Evolutionary conservation across 495 filamentous ascomycete species (phyloP), one percentile per base, ranked within the genome.

Genomic region (Podospora conica): DNA sequence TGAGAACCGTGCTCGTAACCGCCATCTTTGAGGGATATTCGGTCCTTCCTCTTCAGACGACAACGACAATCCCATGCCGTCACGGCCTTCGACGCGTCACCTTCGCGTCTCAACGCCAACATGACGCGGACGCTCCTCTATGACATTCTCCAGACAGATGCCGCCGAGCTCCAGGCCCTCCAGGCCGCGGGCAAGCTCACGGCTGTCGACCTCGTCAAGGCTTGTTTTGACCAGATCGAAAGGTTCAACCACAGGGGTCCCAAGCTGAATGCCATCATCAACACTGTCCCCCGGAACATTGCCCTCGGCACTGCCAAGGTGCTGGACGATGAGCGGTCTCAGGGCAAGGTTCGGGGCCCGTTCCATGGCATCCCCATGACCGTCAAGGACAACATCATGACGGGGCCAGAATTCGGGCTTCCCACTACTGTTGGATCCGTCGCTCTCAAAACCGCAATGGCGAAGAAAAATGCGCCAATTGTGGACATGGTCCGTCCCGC

Each of bases 341-440:
- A 20, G n/a, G 65, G 65, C 55, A 57, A 2, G 2, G 28, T 55
- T n/a, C 29, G 54, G 0, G 60, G 65, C 6, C 65, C 65, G 3
- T 60, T 67, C 6, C 65, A 67, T 18, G 65, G 65, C 55, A 67
- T 67, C 29, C 65, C 65, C 24, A 64, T 67, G 22, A 27, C 55
- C 0, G 48, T 67, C 53, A 67, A 67, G 60, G 61, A 66, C 64
- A 66, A 56, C 57, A 66, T 66, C 56, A 31, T 56, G 33, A 66
- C 64, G 1, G 33, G 58, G 1, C 58, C 28, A 1, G 64, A 66
- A 28, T 40, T 61, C 9, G 22, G 55, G 28, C 53, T 61, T 23
- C 22, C 58, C 40, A 66, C 22, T 15, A 66, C 40, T 3, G 48
- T 56, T 2, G 58, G 64, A 23, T 66, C 64, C 0, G 33, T 31